Conservation (phyloP, 116 monocot species). For the Dioscorea cayenensis region DNA sequence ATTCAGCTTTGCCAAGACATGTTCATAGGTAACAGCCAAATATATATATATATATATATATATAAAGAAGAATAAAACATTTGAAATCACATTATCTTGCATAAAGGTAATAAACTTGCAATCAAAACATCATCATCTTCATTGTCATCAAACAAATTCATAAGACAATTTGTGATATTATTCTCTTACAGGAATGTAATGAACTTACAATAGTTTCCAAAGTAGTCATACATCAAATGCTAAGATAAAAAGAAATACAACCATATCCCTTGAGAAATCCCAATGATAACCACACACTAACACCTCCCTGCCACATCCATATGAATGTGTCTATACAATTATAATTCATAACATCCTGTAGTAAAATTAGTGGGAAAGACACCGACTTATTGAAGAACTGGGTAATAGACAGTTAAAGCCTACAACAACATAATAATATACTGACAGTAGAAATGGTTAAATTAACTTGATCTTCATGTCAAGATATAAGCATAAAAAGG, state of each 20-base stretch:
- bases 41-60: too few species aligned
- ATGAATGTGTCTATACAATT: constrained; percentile 12
- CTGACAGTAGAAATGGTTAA: constrained; percentile 2
- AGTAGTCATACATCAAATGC: neutral
- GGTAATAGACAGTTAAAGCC: constrained; percentile 3
- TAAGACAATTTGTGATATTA: too few species aligned
- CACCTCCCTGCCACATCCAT: neutral
- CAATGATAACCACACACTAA: neutral
- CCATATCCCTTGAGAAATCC: neutral
- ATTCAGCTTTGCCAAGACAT: too few species aligned
- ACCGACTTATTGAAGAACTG: neutral
- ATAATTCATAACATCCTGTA: constrained; percentile 1
- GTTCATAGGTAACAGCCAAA: too few species aligned
- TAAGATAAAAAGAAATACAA: neutral
- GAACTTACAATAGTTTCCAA: neutral
- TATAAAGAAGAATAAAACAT: too few species aligned
- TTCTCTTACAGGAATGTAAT: too few species aligned
- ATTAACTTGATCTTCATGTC: neutral
- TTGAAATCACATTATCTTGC: too few species aligned
- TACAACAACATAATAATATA: constrained; percentile 4
- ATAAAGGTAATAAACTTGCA: too few species aligned
- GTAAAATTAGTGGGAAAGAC: constrained; percentile 6
- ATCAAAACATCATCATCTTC: too few species aligned
- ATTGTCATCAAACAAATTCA: too few species aligned
- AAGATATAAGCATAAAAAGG: neutral